Percentiles rank a stretch among this genome's conserved stretches.
These are phyloP conservation scores for Coemansia sp. DNA, from an alignment of 192 early-diverging fungal genomes.

Conservation along the genomic window DNA sequence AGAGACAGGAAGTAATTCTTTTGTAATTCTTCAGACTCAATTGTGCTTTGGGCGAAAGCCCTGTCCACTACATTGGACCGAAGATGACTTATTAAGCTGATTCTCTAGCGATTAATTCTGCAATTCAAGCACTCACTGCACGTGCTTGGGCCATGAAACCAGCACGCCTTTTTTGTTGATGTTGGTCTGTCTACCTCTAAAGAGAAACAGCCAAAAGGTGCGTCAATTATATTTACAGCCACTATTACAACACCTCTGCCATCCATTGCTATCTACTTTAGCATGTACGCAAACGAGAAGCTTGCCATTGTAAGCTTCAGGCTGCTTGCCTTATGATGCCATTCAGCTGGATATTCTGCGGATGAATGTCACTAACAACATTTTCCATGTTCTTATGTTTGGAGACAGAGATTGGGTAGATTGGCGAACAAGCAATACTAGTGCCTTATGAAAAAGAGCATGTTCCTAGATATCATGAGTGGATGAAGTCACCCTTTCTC, in stretches of 20 bases:
- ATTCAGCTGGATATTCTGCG: background rate
- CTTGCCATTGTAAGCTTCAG: conserved; percentile 36
- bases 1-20: conserved; percentile 10
- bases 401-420: conserved; percentile 33
- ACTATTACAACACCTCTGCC: background rate
- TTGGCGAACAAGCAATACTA: conserved; percentile 63
- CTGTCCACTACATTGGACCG: background rate
- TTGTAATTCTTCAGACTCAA: background rate
- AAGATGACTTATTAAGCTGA: background rate
- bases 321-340: background rate
- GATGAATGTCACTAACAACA: background rate
- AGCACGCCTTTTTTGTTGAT: background rate
- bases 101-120: background rate
- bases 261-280: background rate
- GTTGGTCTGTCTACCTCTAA: background rate
- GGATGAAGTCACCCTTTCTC: conserved; percentile 91
- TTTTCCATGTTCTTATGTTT: background rate
- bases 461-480: conserved; percentile 87
- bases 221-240: background rate
- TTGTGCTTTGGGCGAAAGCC: background rate
- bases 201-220: background rate
- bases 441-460: conserved; percentile 87
- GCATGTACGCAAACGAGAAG: conserved; percentile 44
- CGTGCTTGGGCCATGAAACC: background rate
- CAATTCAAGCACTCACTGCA: background rate